phyloP scores from a whole-genome alignment of 2,329 filamentous ascomycete species.

The Fusarium gaditjirri region DNA sequence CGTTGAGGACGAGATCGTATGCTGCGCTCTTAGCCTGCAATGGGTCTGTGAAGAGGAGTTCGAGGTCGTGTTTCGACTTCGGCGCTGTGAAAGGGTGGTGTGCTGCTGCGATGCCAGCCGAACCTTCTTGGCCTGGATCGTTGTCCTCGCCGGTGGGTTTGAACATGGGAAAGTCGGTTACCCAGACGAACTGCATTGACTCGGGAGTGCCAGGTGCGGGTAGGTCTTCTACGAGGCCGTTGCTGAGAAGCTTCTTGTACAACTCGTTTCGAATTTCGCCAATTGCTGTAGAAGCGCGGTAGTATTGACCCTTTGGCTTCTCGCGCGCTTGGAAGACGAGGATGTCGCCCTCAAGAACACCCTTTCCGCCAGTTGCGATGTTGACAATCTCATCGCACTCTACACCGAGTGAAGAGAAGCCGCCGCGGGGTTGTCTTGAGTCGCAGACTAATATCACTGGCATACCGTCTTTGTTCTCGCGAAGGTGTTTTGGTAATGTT shows the following conservation, averaged over 20 bases:
- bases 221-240: background rate
- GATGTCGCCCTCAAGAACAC: slow-evolving; percentile 72
- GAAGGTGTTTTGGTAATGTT: slow-evolving; percentile 66
- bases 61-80: slow-evolving; percentile 75
- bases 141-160: slow-evolving; percentile 71
- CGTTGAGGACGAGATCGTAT: slow-evolving; percentile 96
- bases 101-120: slow-evolving; percentile 83
- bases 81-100: slow-evolving; percentile 98
- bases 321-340: slow-evolving; percentile 83
- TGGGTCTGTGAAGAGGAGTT: slow-evolving; percentile 77
- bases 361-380: slow-evolving; percentile 52
- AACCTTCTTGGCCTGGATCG: slow-evolving; percentile 82
- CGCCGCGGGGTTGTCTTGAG: slow-evolving; percentile 76
- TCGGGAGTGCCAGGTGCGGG: slow-evolving; percentile 26
- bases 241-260: slow-evolving; percentile 66
- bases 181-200: slow-evolving; percentile 80
- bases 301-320: slow-evolving; percentile 65
- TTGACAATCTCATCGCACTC: slow-evolving; percentile 69
- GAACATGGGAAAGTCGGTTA: slow-evolving; percentile 93
- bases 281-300: slow-evolving; percentile 71
- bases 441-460: slow-evolving; percentile 84
- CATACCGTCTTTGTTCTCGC: slow-evolving; percentile 77
- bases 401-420: slow-evolving; percentile 78
- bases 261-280: slow-evolving; percentile 78
- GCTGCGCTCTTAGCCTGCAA: slow-evolving; percentile 82